phyloP scores from a whole-genome alignment of 306 rosid genomes.

The Rubus parviflorus region DNA sequence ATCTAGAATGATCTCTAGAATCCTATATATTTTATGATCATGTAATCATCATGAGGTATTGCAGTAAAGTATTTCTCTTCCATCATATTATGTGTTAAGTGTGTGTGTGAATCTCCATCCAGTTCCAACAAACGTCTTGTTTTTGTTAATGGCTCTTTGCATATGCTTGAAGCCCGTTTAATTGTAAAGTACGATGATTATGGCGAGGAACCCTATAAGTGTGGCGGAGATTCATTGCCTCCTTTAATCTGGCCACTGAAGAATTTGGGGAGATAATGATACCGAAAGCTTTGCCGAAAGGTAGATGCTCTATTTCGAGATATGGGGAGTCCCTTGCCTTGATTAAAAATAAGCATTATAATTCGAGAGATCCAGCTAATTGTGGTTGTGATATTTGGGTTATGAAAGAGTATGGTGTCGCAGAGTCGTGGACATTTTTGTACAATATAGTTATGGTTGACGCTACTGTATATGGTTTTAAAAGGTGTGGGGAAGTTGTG shows the following conservation, averaged over 20 bases:
- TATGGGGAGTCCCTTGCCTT: background rate
- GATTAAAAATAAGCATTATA: background rate
- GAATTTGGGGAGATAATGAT: background rate
- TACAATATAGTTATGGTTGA: too few species aligned
- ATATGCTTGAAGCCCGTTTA: background rate
- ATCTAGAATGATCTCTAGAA: too few species aligned
- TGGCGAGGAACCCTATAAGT: background rate
- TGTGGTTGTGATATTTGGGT: too few species aligned
- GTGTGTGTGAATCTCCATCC: too few species aligned
- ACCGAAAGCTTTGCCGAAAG: background rate
- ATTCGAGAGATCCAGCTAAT: background rate
- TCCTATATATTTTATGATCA: too few species aligned
- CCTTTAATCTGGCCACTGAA: background rate
- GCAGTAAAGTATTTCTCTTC: too few species aligned
- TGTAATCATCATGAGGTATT: too few species aligned
- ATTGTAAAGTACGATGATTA: background rate
- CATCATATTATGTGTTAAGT: too few species aligned
- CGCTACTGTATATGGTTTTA: too few species aligned
- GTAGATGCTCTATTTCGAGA: background rate
- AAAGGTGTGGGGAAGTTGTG: conserved; percentile 3
- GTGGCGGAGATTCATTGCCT: background rate
- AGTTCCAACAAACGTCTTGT: background rate
- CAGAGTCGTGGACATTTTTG: too few species aligned
- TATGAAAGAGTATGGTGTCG: too few species aligned
- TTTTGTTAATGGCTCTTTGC: background rate